phyloP scores from a whole-genome alignment of 73 alveolate species.

The Symbiodinium natans region DNA sequence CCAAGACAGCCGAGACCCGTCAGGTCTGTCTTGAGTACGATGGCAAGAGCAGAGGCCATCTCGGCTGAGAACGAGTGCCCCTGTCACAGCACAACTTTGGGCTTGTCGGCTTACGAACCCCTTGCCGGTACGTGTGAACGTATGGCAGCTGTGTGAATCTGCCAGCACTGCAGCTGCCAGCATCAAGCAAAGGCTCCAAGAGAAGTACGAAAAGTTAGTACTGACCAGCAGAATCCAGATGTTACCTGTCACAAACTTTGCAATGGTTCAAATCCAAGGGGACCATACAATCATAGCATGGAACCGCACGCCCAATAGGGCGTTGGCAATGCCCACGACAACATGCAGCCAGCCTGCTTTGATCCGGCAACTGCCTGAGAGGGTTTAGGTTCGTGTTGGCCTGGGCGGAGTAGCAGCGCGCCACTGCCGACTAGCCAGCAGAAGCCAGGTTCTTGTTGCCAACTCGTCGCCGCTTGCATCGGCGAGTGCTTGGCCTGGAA shows the following conservation, averaged over 20 bases:
- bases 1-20: not conserved
- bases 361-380: constrained; percentile 32
- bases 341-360: constrained; percentile 92
- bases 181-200: not conserved
- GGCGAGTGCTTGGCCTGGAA: constrained; percentile 17
- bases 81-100: not conserved
- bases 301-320: not conserved
- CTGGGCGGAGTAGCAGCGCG: too few relatives aligned
- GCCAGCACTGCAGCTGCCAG: not conserved
- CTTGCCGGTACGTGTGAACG: too few relatives aligned
- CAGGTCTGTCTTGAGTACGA: constrained; percentile 75
- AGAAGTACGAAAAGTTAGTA: too few relatives aligned
- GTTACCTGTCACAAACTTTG: too few relatives aligned
- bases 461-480: constrained; percentile 81
- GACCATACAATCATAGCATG: not conserved
- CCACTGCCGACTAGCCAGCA: too few relatives aligned
- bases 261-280: not conserved
- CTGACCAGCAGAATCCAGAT: too few relatives aligned
- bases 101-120: too few relatives aligned
- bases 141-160: not conserved
- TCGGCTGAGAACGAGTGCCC: constrained; percentile 93
- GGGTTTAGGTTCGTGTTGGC: not conserved
- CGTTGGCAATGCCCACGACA: constrained; percentile 54
- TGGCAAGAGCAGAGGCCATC: constrained; percentile 91
- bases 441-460: constrained; percentile 49